Percentiles rank a stretch among this genome's conserved stretches.
These are phyloP conservation scores for Penicillium bialowiezense DNA, from an alignment of 495 filamentous ascomycete species.

Conservation along the genomic window DNA sequence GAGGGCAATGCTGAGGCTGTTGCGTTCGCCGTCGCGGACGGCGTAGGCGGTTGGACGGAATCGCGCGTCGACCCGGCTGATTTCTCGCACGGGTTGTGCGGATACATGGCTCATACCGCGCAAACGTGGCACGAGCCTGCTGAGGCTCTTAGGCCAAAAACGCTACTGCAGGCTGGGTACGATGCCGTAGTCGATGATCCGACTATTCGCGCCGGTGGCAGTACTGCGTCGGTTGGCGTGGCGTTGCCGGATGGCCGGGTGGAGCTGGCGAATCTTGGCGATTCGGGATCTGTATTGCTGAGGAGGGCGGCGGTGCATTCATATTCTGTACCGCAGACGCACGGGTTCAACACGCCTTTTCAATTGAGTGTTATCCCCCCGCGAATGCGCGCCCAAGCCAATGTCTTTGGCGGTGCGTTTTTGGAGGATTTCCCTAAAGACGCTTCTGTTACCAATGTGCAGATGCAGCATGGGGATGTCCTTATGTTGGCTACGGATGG, in stretches of 20 bases:
- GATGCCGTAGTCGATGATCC: constrained; percentile 72
- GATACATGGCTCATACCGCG: constrained; percentile 79
- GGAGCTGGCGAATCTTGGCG: constrained; percentile 91
- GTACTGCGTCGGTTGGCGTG: constrained; percentile 83
- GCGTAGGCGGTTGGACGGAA: constrained; percentile 92
- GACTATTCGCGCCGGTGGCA: constrained; percentile 74
- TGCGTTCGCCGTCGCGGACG: constrained; percentile 88
- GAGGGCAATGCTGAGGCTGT: constrained; percentile 38
- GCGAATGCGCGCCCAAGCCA: constrained; percentile 69
- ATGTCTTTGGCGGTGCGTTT: constrained; percentile 75
- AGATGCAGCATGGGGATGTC: constrained; percentile 84
- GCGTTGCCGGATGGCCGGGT: constrained; percentile 65
- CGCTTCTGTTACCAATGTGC: constrained; percentile 72
- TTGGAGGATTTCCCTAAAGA: constrained; percentile 80
- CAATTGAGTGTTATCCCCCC: constrained; percentile 88
- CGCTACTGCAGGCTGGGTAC: constrained; percentile 81
- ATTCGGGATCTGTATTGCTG: constrained; percentile 90
- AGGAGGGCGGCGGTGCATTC: constrained; percentile 79
- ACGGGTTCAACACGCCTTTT: constrained; percentile 96
- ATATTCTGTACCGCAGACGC: constrained; percentile 82
- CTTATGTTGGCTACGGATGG: constrained; percentile 90
- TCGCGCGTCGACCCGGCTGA: constrained; percentile 89
- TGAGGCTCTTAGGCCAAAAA: constrained; percentile 57
- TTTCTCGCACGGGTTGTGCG: constrained; percentile 92
- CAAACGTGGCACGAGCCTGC: constrained; percentile 41